These are phyloP conservation scores for Alnus rubra DNA, from an alignment of 306 rosid genomes.

Conservation along the genomic window DNA sequence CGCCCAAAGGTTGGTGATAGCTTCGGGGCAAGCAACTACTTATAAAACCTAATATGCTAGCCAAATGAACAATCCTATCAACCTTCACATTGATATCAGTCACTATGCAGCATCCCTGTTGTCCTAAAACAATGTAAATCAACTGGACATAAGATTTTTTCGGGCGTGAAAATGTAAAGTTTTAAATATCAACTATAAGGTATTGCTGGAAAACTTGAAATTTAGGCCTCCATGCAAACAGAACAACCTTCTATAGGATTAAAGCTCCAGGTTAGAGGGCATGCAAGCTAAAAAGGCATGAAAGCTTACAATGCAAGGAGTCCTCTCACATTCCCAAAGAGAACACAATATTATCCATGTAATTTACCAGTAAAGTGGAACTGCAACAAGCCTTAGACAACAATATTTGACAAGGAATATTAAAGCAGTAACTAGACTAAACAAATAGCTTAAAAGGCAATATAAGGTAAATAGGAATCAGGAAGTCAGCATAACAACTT, in stretches of 20 bases:
- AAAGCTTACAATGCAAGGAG: not conserved
- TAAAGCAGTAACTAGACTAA: not conserved
- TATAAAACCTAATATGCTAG: not conserved
- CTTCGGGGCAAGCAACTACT: not conserved
- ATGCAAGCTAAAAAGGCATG: conserved; percentile 1
- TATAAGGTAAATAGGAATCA: not conserved
- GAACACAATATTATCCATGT: not conserved
- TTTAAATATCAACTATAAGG: not conserved
- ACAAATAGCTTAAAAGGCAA: not conserved
- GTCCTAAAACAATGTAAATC: not conserved
- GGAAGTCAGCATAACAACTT: conserved; percentile 4
- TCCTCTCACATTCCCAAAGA: not conserved
- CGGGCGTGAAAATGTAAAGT: not conserved
- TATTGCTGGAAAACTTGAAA: not conserved
- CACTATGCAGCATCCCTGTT: not conserved
- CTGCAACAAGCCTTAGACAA: not conserved
- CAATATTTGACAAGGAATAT: not conserved
- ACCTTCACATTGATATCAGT: not conserved
- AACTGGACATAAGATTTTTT: not conserved
- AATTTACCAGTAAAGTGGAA: conserved; percentile 1
- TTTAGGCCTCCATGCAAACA: not conserved
- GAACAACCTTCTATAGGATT: not conserved
- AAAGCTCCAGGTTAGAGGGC: not conserved
- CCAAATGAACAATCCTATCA: not conserved
- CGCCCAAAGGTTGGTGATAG: not conserved